phyloP scores from a whole-genome alignment of 768 basidiomycete genomes.

The Filobasidium wieringae region DNA sequence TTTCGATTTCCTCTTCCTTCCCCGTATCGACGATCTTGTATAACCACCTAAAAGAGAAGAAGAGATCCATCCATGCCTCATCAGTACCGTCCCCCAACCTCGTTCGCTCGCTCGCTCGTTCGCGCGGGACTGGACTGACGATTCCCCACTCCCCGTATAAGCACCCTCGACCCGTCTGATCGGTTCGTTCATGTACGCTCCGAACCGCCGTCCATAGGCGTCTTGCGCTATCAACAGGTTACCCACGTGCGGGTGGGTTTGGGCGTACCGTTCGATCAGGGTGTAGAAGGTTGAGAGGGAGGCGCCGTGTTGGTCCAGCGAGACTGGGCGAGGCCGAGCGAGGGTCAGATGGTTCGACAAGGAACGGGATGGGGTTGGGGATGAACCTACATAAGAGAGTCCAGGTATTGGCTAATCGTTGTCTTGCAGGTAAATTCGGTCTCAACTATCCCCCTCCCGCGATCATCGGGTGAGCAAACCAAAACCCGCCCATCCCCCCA shows the following conservation, averaged over 20 bases:
- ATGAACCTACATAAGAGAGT: slow-evolving; percentile 27
- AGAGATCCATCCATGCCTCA: not conserved
- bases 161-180: slow-evolving; percentile 49
- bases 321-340: slow-evolving; percentile 35
- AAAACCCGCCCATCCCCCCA: not conserved
- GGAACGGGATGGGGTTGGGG: not conserved
- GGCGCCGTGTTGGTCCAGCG: slow-evolving; percentile 88
- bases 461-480: not conserved
- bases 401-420: slow-evolving; percentile 30
- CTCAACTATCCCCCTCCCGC: slow-evolving; percentile 21
- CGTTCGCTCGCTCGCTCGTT: not conserved
- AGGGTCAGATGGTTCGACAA: not conserved
- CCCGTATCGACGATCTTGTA: not conserved
- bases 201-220: slow-evolving; percentile 56
- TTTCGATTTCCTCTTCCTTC: not conserved
- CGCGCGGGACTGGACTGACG: slow-evolving; percentile 41
- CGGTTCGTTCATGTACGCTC: slow-evolving; percentile 70
- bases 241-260: slow-evolving; percentile 20
- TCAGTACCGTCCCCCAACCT: not conserved
- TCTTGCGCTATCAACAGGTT: slow-evolving; percentile 58
- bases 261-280: slow-evolving; percentile 26
- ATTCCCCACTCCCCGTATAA: slow-evolving; percentile 83
- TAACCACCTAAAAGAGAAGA: not conserved
- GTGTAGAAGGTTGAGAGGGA: slow-evolving; percentile 76
- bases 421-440: slow-evolving; percentile 25